phyloP scores from a whole-genome alignment of 2,329 filamentous ascomycete species.

The Aureobasidium mangrovei region DNA sequence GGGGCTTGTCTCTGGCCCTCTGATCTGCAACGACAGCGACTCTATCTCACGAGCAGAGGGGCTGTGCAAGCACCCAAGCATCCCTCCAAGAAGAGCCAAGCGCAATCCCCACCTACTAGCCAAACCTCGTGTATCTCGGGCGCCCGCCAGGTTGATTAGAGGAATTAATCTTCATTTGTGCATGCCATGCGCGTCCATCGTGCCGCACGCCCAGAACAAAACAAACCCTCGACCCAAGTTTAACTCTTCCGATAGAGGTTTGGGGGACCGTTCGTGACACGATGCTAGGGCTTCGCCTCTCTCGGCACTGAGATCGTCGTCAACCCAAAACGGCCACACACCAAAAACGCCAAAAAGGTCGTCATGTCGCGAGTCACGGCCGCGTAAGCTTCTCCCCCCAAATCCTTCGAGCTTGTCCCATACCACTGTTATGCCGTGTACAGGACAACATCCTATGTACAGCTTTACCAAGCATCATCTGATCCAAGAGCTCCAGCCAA shows the following conservation, averaged over 20 bases:
- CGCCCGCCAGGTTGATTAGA: too few relatives aligned
- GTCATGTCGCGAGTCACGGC: background rate
- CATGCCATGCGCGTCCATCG: background rate
- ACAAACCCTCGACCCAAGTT: background rate
- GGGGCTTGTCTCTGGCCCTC: too few relatives aligned
- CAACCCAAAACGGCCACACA: background rate
- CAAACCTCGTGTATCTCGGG: background rate
- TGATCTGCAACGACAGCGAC: too few relatives aligned
- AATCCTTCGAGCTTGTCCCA: background rate
- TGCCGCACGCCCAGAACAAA: constrained; percentile 3
- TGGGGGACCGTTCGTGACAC: constrained; percentile 2
- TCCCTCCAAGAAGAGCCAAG: constrained; percentile 3
- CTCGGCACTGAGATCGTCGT: background rate
- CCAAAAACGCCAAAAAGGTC: background rate
- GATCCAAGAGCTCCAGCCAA: background rate
- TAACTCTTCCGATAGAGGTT: background rate
- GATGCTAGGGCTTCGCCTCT: constrained; percentile 8
- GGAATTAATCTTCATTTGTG: too few relatives aligned
- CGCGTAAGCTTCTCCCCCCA: background rate
- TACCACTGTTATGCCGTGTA: too few relatives aligned
- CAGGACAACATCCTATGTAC: too few relatives aligned
- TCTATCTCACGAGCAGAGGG: background rate
- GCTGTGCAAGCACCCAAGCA: constrained; percentile 7
- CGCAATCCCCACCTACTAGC: background rate
- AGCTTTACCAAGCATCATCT: background rate